Conservation (phyloP, 306 rosid genomes). For the Oxytropis ochrocephala region DNA sequence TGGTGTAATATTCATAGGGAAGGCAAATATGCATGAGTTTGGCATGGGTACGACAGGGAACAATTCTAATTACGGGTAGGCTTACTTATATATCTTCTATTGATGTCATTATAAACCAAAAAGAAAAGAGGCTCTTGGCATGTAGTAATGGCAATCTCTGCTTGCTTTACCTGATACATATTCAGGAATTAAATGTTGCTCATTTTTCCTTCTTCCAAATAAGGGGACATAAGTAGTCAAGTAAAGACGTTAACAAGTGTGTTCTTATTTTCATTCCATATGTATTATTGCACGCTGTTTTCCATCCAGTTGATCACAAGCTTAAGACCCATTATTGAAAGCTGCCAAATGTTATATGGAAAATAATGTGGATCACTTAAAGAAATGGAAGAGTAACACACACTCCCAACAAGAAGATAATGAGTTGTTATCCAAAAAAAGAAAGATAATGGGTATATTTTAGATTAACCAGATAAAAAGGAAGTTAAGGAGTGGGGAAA, state of each 20-base stretch:
- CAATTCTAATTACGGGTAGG: constrained; percentile 86
- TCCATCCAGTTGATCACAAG: neutral
- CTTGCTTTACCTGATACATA: neutral
- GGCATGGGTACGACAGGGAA: constrained; percentile 99
- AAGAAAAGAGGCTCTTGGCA: neutral
- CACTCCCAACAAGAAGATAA: neutral
- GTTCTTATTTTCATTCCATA: neutral
- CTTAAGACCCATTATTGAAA: constrained; percentile 7
- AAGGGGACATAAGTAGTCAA: neutral
- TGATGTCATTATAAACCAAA: neutral
- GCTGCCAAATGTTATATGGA: neutral
- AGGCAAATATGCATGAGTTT: constrained; percentile 94
- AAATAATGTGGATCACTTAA: neutral
- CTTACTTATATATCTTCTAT: constrained; percentile 9
- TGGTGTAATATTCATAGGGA: constrained; percentile 83
- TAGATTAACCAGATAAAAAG: neutral
- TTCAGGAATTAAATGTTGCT: neutral
- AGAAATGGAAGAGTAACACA: neutral
- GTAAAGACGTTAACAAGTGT: neutral
- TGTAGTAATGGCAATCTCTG: neutral
- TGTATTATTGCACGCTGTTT: neutral
- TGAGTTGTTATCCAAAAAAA: neutral
- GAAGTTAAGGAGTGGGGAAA: neutral
- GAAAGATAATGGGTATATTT: neutral
- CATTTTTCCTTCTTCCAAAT: neutral